Conservation (phyloP, 192 early-diverging fungal species). For the Diversispora eburnea region DNA sequence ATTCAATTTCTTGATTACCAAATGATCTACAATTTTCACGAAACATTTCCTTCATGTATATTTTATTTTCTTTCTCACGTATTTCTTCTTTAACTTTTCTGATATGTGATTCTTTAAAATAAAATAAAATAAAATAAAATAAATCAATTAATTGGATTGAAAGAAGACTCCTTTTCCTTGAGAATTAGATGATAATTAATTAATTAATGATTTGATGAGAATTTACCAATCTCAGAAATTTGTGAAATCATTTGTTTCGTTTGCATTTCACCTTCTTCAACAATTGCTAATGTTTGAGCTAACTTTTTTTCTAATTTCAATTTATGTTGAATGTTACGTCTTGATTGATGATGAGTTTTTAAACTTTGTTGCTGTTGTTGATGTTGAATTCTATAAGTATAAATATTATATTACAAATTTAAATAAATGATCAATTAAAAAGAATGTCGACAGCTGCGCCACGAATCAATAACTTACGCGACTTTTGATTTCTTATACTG, state of each 20-base stretch:
- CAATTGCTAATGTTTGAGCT: not conserved
- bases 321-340: not conserved
- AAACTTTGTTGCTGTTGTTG: not conserved
- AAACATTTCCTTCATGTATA: constrained; percentile 16
- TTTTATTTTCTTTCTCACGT: constrained; percentile 22
- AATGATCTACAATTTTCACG: not conserved
- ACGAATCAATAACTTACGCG: too few species aligned
- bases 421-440: not conserved
- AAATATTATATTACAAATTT: not conserved
- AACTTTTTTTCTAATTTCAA: constrained; percentile 25
- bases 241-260: not conserved
- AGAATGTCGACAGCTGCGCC: too few species aligned
- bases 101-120: constrained; percentile 8
- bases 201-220: not conserved
- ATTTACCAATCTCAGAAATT: constrained; percentile 17
- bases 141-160: not conserved
- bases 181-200: too few species aligned
- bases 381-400: not conserved
- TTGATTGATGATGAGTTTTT: not conserved
- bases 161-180: too few species aligned
- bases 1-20: not conserved
- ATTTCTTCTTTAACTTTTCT: constrained; percentile 3
- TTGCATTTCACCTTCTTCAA: constrained; percentile 1
- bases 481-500: too few species aligned
- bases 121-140: not conserved